These are phyloP conservation scores for Pythium graminicola DNA, from an alignment of 352 stramenopile species.

Conservation along the genomic window DNA sequence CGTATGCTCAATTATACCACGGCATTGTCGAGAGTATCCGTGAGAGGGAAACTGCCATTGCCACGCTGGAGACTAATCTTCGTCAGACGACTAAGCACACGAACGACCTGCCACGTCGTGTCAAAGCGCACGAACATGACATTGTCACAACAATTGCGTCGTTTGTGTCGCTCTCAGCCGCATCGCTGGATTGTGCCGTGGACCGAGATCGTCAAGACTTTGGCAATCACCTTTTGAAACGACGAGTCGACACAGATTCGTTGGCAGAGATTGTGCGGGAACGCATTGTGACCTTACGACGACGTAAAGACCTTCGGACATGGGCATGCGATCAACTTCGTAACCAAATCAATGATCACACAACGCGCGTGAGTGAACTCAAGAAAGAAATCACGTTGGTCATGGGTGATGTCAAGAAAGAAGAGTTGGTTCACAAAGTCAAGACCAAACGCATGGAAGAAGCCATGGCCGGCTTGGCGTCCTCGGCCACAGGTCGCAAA, in stretches of 20 bases:
- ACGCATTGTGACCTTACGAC: constrained; percentile 32
- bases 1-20: constrained; percentile 19
- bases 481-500: constrained; percentile 3
- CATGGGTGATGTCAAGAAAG: constrained; percentile 41
- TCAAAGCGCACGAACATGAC: constrained; percentile 17
- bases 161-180: constrained; percentile 20
- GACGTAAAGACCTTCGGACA: constrained; percentile 38
- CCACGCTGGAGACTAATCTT: constrained; percentile 8
- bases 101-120: constrained; percentile 18
- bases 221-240: constrained; percentile 14
- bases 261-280: constrained; percentile 29
- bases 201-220: constrained; percentile 14
- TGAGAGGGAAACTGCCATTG: constrained; percentile 17
- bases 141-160: constrained; percentile 25
- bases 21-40: constrained; percentile 19
- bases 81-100: constrained; percentile 10
- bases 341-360: constrained; percentile 41
- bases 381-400: constrained; percentile 49
- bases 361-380: constrained; percentile 47
- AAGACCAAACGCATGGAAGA: constrained; percentile 53
- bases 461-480: constrained; percentile 10
- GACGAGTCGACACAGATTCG: not conserved
- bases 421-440: constrained; percentile 46
- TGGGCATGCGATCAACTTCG: constrained; percentile 59
- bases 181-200: constrained; percentile 22